A percentile compares a stretch with the other conserved stretches of the same genome.
These are phyloP conservation scores for Brassica incana DNA, from an alignment of 345 rosid species.

Conservation along the genomic window DNA sequence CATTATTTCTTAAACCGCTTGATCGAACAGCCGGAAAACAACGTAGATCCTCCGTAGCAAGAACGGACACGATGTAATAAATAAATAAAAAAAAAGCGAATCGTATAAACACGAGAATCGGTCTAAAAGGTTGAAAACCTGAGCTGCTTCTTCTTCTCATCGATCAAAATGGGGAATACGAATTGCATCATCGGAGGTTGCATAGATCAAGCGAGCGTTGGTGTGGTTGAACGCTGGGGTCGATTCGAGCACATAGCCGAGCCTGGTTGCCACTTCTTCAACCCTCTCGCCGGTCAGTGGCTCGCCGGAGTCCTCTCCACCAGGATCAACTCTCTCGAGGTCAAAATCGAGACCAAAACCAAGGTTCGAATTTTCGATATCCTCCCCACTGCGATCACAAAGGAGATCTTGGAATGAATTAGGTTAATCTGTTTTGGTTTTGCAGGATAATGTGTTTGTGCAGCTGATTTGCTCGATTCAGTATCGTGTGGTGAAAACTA, in stretches of 20 bases:
- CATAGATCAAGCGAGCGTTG: conserved; percentile 82
- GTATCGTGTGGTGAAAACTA: conserved; percentile 65
- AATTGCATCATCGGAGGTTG: conserved; percentile 56
- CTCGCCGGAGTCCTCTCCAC: conserved; percentile 91
- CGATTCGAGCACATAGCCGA: conserved; percentile 82
- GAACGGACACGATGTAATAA: background rate
- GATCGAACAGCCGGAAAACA: conserved; percentile 15
- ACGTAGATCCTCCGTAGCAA: conserved; percentile 2
- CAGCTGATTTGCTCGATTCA: conserved; percentile 93
- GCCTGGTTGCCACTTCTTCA: conserved; percentile 78
- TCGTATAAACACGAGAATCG: conserved; percentile 16
- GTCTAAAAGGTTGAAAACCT: background rate
- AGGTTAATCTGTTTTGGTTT: background rate
- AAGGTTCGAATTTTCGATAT: conserved; percentile 46
- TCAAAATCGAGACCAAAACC: conserved; percentile 89
- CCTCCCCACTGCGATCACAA: background rate
- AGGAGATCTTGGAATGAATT: background rate
- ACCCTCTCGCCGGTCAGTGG: conserved; percentile 69
- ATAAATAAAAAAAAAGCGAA: background rate
- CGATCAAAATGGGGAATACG: conserved; percentile 59
- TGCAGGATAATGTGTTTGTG: conserved; percentile 95
- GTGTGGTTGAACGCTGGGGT: conserved; percentile 87
- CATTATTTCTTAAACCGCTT: background rate
- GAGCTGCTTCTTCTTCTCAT: background rate
- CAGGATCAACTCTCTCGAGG: conserved; percentile 83